Evolutionary conservation across 352 stramenopile species (phyloP).

Genomic region (Pythium biforme): DNA sequence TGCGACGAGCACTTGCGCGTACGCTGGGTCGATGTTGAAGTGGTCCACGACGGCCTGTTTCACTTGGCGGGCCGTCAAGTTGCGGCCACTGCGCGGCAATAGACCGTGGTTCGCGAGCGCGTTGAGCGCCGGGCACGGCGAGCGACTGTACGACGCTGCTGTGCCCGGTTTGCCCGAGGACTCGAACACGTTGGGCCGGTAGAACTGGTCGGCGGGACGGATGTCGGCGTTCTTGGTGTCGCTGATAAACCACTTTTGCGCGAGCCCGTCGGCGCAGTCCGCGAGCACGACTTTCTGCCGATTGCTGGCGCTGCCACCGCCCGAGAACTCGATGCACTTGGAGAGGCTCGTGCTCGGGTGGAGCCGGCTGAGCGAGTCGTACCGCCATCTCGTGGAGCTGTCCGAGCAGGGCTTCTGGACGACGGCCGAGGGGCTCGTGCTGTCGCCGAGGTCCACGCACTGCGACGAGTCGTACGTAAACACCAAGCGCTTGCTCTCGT

Average conservation of each 20-base stretch:
- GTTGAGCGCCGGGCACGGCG: slow-evolving; percentile 49
- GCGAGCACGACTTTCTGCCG: neutral
- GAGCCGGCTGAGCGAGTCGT: slow-evolving; percentile 11
- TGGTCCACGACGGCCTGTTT: slow-evolving; percentile 32
- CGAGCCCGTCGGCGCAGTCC: slow-evolving; percentile 3
- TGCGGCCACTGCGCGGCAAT: slow-evolving; percentile 36
- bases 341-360: neutral
- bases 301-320: neutral
- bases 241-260: slow-evolving; percentile 9
- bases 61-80: slow-evolving; percentile 26
- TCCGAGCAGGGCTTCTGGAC: slow-evolving; percentile 9
- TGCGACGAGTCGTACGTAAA: slow-evolving; percentile 9
- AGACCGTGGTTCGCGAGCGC: slow-evolving; percentile 49
- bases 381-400: neutral
- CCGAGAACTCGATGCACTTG: slow-evolving; percentile 3
- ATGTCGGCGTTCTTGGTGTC: slow-evolving; percentile 11
- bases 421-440: neutral
- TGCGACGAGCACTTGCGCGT: neutral
- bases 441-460: slow-evolving; percentile 4
- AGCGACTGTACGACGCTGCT: slow-evolving; percentile 30
- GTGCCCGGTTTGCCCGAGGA: slow-evolving; percentile 29
- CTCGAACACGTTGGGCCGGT: slow-evolving; percentile 12
- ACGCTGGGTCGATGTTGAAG: slow-evolving; percentile 35
- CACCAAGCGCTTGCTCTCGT: slow-evolving; percentile 6
- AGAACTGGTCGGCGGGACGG: slow-evolving; percentile 12